Base-by-base conservation (phyloP, 2,329 filamentous ascomycete species). In the Fusarium brevicatenulatum region DNA sequence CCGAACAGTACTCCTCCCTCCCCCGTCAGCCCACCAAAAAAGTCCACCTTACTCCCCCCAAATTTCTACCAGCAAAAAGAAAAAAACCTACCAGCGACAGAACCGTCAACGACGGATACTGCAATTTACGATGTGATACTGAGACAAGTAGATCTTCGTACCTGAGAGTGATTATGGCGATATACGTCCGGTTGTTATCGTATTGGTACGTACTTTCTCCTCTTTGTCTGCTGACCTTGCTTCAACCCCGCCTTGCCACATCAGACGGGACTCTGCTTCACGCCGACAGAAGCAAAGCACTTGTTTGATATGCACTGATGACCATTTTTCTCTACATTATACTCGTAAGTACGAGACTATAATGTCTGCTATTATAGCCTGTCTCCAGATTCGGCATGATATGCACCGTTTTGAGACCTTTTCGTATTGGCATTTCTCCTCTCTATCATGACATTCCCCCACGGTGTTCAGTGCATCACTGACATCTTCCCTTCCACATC, bases 21-120 rank as follows among this genome's bases (percentile, higher is more conserved):
- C 58, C 47, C 63, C 49, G 36, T 71, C 63, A 68, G 63, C 67
- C 67, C 68, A 71, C 68, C 68, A 59, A 71, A 71, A 71, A 66
- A 54, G 56, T 47, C 67, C 52, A 46, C 62, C 34, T 43, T n/a
- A 28, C 42, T 53, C 62, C 68, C 68, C 64, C 69, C 68, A 60
- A 72, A 69, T 71, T 71, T 72, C 69, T 47, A 65, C 52, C 56
- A 43, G 62, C 56, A 69, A 50, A n/a, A 55, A 5, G 50, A 57
- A 43, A 58, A 59, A 71, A 58, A 56, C 30, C n/a, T n/a, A 34
- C 40, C 54, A 40, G 30, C 32, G 28, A 58, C 28, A 36, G 36
- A 28, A n/a, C 9, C 15, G 13, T n/a, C 54, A 30, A 63, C 54
- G 46, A 47, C 19, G n/a, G 36, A 28, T 34, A 25, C 15, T 49